These are phyloP conservation scores for Brassica cretica DNA, from an alignment of 345 rosid species.

Conservation along the genomic window DNA sequence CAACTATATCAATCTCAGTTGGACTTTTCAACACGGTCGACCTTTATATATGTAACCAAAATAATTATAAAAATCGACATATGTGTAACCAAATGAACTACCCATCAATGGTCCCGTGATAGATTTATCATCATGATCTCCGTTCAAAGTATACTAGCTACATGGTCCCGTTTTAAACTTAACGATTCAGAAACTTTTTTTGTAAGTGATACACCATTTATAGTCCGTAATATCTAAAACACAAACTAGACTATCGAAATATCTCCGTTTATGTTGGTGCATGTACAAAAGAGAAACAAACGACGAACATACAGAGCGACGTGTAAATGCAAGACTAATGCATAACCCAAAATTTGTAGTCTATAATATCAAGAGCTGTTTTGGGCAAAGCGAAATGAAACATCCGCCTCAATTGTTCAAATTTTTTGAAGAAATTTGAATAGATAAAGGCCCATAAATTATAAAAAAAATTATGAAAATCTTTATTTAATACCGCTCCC, in stretches of 20 bases:
- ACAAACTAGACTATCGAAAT: neutral
- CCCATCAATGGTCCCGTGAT: slow-evolving; percentile 28
- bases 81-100: slow-evolving; percentile 32
- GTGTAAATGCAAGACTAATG: neutral
- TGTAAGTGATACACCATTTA: neutral
- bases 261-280: slow-evolving; percentile 5
- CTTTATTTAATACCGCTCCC: too few relatives aligned
- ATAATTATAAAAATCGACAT: neutral
- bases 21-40: slow-evolving; percentile 23
- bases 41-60: slow-evolving; percentile 3
- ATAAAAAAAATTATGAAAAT: too few relatives aligned
- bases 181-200: neutral
- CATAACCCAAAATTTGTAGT: neutral
- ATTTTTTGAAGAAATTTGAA: too few relatives aligned
- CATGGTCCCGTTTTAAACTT: slow-evolving; percentile 25
- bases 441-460: too few relatives aligned
- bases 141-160: neutral
- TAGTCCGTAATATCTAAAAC: neutral
- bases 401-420: too few relatives aligned
- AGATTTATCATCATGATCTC: slow-evolving; percentile 14
- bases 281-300: slow-evolving; percentile 2
- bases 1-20: neutral
- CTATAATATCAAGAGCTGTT: neutral
- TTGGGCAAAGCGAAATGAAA: too few relatives aligned
- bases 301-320: slow-evolving; percentile 11